phyloP scores from a whole-genome alignment of 1,284 basidiomycete genomes.

The Crucibulum cyathiforme region DNA sequence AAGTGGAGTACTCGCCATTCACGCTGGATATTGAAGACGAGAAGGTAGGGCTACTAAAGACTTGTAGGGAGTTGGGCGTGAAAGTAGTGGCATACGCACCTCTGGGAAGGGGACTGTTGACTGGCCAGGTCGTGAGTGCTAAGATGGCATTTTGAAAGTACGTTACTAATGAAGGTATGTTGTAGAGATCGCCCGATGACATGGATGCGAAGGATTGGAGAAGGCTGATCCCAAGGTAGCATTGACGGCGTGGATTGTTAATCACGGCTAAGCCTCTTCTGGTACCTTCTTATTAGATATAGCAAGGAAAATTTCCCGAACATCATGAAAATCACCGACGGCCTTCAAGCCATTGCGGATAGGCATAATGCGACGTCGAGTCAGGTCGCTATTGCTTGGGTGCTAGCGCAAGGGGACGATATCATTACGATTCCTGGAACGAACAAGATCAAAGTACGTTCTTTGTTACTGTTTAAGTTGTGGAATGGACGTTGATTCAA shows the following conservation, averaged over 20 bases:
- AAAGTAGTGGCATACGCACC: conserved; percentile 67
- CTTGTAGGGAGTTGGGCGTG: conserved; percentile 59
- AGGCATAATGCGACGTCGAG: conserved; percentile 55
- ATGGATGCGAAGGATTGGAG: conserved; percentile 58
- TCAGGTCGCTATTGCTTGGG: conserved; percentile 68
- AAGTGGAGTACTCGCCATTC: conserved; percentile 72
- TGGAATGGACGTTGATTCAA: not conserved
- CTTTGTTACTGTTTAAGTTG: not conserved
- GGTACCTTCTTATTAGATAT: conserved; percentile 28
- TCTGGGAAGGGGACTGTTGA: conserved; percentile 67
- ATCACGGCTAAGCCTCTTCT: not conserved
- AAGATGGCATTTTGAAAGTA: not conserved
- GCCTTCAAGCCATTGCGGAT: conserved; percentile 49
- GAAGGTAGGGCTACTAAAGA: conserved; percentile 48
- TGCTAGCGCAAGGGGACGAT: conserved; percentile 58
- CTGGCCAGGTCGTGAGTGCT: conserved; percentile 53
- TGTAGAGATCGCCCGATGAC: conserved; percentile 54
- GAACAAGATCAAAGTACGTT: conserved; percentile 45
- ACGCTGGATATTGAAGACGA: conserved; percentile 54
- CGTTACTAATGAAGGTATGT: not conserved
- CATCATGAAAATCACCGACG: conserved; percentile 58
- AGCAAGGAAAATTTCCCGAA: conserved; percentile 62
- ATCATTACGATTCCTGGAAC: conserved; percentile 63
- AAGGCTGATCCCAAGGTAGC: conserved; percentile 39
- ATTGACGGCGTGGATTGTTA: not conserved